Evolutionary conservation across 208 protist species (phyloP).

Genomic region (Crithidia fasciculata): DNA sequence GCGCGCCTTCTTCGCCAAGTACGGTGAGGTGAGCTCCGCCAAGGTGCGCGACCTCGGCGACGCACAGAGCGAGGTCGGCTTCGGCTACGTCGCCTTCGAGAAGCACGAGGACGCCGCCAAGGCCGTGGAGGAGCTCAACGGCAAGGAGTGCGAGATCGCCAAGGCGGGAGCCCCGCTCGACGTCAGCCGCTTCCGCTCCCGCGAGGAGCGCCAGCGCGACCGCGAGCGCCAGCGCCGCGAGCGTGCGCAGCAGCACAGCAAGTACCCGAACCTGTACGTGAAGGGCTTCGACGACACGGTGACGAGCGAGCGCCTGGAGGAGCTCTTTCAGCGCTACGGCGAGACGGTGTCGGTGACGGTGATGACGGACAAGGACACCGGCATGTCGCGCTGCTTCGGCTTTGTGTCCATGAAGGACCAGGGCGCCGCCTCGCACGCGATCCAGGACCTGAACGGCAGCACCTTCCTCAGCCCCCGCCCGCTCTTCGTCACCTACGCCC

Average conservation of each 20-base stretch:
- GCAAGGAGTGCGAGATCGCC: conserved; percentile 75
- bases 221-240: conserved; percentile 91
- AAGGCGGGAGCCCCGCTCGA: conserved; percentile 93
- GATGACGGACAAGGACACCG: conserved; percentile 95
- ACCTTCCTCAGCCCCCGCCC: conserved; percentile 95
- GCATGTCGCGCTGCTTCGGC: conserved; percentile 95
- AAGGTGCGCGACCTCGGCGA: conserved; percentile 96
- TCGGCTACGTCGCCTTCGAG: conserved; percentile 98
- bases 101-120: conserved; percentile 91
- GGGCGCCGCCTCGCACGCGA: conserved; percentile 95
- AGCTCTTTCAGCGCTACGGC: conserved; percentile 96
- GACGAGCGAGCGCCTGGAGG: conserved; percentile 94
- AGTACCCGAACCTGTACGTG: conserved; percentile 98
- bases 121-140: conserved; percentile 91
- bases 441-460: conserved; percentile 96
- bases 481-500: conserved; percentile 97
- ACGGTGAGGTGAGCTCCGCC: conserved; percentile 96
- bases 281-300: conserved; percentile 98
- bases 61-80: conserved; percentile 80
- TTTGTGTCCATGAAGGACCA: conserved; percentile 98
- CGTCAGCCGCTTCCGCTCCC: conserved; percentile 96
- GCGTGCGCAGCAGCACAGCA: conserved; percentile 89
- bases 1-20: conserved; percentile 92
- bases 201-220: conserved; percentile 93
- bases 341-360: conserved; percentile 97